A percentile compares a stretch with the other conserved stretches of the same genome.
Conservation (phyloP, 371 early-diverging fungal genomes). For the Dinochytrium kinnereticum region DNA sequence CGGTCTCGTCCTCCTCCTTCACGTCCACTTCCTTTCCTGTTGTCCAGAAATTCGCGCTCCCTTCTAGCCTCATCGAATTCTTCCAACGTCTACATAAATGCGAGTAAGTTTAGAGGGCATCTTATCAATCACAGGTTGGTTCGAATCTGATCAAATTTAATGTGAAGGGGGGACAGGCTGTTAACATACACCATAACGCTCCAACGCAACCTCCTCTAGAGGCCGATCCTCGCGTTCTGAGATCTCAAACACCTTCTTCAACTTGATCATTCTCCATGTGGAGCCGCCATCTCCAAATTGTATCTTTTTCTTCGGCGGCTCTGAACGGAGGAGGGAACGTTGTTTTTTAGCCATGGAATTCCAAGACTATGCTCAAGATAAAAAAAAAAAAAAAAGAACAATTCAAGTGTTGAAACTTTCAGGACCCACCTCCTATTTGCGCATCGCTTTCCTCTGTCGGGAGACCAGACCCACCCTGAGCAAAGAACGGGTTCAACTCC, state of each 20-base stretch:
- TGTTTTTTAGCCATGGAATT: no score
- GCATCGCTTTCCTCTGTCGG: neutral
- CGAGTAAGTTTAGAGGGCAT: no score
- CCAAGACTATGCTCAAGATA: no score
- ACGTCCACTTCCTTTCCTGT: slow-evolving; percentile 2
- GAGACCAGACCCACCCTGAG: neutral
- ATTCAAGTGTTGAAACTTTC: no score
- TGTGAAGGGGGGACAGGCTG: no score
- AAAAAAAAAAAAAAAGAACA: no score
- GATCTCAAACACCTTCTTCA: slow-evolving; percentile 71
- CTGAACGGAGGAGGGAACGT: neutral
- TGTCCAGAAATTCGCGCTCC: slow-evolving; percentile 71
- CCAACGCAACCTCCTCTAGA: slow-evolving; percentile 72
- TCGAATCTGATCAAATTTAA: no score
- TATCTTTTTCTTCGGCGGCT: slow-evolving; percentile 8
- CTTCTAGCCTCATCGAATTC: slow-evolving; percentile 65
- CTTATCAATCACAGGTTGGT: no score
- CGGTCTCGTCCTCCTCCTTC: neutral
- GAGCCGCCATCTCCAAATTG: slow-evolving; percentile 78
- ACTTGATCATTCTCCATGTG: slow-evolving; percentile 83
- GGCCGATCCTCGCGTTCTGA: slow-evolving; percentile 71
- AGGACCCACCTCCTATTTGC: neutral
- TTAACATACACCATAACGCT: slow-evolving; percentile 66
- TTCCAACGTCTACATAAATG: slow-evolving; percentile 28
- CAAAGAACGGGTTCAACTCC: slow-evolving; percentile 49